Evolutionary conservation across 2,329 filamentous ascomycete species (phyloP).

Genomic region (Pseudogymnoascus sp.): DNA sequence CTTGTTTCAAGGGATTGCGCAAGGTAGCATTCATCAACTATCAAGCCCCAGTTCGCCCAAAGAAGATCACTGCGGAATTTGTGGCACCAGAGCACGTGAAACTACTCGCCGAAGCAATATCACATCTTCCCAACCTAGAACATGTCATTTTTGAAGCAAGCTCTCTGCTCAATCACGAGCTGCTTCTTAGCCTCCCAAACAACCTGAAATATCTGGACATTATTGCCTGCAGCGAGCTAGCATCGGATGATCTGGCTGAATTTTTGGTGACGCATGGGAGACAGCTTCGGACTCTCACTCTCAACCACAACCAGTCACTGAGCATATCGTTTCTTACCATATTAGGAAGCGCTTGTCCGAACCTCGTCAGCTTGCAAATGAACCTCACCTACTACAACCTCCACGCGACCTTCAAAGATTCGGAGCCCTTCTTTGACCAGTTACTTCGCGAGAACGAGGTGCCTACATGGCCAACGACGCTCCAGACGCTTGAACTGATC

Average conservation of each 20-base stretch:
- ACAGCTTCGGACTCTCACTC: slow-evolving; percentile 55
- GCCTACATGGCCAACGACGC: slow-evolving; percentile 67
- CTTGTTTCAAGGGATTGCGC: slow-evolving; percentile 47
- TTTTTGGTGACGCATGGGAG: slow-evolving; percentile 62
- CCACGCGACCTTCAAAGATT: slow-evolving; percentile 58
- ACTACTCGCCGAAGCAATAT: slow-evolving; percentile 34
- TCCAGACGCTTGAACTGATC: slow-evolving; percentile 65
- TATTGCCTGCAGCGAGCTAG: slow-evolving; percentile 69
- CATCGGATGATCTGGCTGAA: slow-evolving; percentile 51
- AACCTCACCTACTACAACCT: slow-evolving; percentile 71
- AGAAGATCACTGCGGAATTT: slow-evolving; percentile 22
- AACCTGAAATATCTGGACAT: slow-evolving; percentile 61
- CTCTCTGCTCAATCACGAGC: slow-evolving; percentile 56
- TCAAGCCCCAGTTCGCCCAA: slow-evolving; percentile 40
- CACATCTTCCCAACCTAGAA: slow-evolving; percentile 52
- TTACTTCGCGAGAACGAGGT: slow-evolving; percentile 55
- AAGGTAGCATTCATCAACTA: slow-evolving; percentile 56
- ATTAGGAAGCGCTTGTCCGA: slow-evolving; percentile 59
- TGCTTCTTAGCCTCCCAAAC: slow-evolving; percentile 61
- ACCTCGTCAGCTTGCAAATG: slow-evolving; percentile 61
- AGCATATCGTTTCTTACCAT: slow-evolving; percentile 64
- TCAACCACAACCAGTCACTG: slow-evolving; percentile 73
- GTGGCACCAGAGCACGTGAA: slow-evolving; percentile 31
- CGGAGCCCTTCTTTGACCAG: slow-evolving; percentile 64
- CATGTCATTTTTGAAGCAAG: slow-evolving; percentile 68